These are phyloP conservation scores for Tardiomyces digboiensis DNA, from an alignment of 1,139 yeast genomes.

Conservation along the genomic window DNA sequence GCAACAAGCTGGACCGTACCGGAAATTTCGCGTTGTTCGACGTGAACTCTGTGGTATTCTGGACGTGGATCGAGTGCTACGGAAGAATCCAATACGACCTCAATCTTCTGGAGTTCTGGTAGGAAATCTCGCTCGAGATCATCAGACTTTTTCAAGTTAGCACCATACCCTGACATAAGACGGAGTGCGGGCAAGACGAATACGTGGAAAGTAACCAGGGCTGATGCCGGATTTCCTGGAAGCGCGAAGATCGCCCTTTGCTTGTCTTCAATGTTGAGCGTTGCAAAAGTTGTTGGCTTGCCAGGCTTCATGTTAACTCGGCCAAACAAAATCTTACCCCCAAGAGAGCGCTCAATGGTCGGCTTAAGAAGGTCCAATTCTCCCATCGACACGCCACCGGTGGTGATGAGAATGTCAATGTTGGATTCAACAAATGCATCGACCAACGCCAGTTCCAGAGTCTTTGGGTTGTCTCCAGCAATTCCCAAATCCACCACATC, in stretches of 20 bases:
- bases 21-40: slow-evolving; percentile 16
- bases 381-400: slow-evolving; percentile 51
- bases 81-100: slow-evolving; percentile 24
- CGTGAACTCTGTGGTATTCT: slow-evolving; percentile 37
- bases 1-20: slow-evolving; percentile 23
- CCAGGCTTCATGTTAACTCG: slow-evolving; percentile 48
- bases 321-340: slow-evolving; percentile 40
- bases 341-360: slow-evolving; percentile 30
- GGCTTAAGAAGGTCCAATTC: slow-evolving; percentile 41
- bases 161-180: slow-evolving; percentile 24
- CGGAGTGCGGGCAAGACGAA: slow-evolving; percentile 38
- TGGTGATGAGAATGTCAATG: slow-evolving; percentile 36
- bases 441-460: slow-evolving; percentile 18
- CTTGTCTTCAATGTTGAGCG: slow-evolving; percentile 19
- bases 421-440: slow-evolving; percentile 18
- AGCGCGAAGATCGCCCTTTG: slow-evolving; percentile 33
- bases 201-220: slow-evolving; percentile 35
- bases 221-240: slow-evolving; percentile 47
- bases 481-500: slow-evolving; percentile 35
- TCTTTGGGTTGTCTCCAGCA: slow-evolving; percentile 26
- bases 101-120: slow-evolving; percentile 23
- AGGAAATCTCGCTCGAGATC: slow-evolving; percentile 4
- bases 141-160: not conserved
- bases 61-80: slow-evolving; percentile 37
- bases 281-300: slow-evolving; percentile 45